Base-by-base conservation (phyloP, 768 basidiomycete species). In the Hortiboletus flavorubellus region DNA sequence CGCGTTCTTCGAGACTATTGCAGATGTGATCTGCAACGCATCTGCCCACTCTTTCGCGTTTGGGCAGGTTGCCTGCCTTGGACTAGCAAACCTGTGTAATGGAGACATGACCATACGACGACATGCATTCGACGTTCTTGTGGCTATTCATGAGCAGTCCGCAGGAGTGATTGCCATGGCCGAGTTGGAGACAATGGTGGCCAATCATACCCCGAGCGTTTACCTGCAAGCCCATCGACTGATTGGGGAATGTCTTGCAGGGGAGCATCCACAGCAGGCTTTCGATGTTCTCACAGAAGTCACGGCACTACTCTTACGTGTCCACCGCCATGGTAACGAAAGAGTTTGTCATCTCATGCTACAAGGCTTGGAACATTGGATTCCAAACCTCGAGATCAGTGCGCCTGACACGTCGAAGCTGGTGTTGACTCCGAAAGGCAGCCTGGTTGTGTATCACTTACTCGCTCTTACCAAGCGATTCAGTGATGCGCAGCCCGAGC, bases 11-110 rank as follows among this genome's bases (percentile, higher is more conserved):
- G 87, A 91, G 64, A 84, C 87, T 31, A 74, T 95, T 5, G 80
- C 83, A 3, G 87, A 91, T 35, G 79, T 89, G 18, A 75, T 93
- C 23, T 80, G 81, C 66, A 78, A 76, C 21, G 64, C 64, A 12
- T 76, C 80, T 23, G 69, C 67, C 29, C 87, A 84, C 64, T 76
- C 78, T 46, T 91, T 88, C 68, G 80, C 80, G 5, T 89, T 93
- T 64, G 77, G 84, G 26, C 92, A 96, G 65, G 74, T 83, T 14
- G 79, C 82, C 23, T 92, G 86, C 63, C 76, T 96, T 14, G 89
- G 87, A 3, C 73, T 97, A 18, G 86, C 89, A 18, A 97, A 97
- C 71, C 79, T 98, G 10, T 87, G 89, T 33, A 88, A 95, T 67
- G 80, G 84, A 4, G 76, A 81, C 23, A 59, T 78, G 8, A 72